Evolutionary conservation across 2,329 filamentous ascomycete genomes (phyloP), one percentile per base, ranked within the genome.

Genomic region (Erysiphe pulchra): DNA sequence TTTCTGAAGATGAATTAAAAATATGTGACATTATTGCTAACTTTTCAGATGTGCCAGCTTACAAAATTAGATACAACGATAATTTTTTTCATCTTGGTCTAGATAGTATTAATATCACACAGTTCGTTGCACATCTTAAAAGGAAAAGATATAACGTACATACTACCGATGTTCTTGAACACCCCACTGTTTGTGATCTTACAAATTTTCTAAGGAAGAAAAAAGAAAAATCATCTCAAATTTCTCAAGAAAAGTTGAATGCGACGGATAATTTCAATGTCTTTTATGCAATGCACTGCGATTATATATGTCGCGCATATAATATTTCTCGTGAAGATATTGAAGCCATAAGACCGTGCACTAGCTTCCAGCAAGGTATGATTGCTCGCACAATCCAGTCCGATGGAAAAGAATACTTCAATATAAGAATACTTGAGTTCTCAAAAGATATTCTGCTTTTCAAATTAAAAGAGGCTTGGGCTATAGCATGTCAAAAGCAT

Each of bases 1-100:
- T 55, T 49, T 55, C 50, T 18, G 4, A 33, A 8, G 45, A 60
- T 53, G 52, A 73, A 60, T 4, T 60, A 50, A 47, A 68, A 54
- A 37, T 63, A 56, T 53, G 66, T 61, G 18, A 60, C 54, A 24
- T 62, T 53, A 51, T 67, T 61, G 51, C 65, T 57, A 61, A 61
- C 7, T 65, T 90, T 20, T 75, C 79, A 0, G 62, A 65, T 1
- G 60, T 69, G 4, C 57, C 69, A 0, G 47, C 57, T 1, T 54
- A 64, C 0, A 62, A 61, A 0, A 76, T 93, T 42, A 54, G 57
- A 3, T 67, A 66, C 12, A 57, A 69, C 10, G 83, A 75, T 0
- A 84, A 81, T 0, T 83, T 95, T 43, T 92, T 87, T 54, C 75
- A 80, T 47, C 70, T 93, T n/a, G 87, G 87, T 0, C 64, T 94